A percentile compares a stretch with the other conserved stretches of the same genome.
These are phyloP conservation scores for Penicillium sp. DNA, from an alignment of 2,329 filamentous ascomycete species.

Conservation along the genomic window DNA sequence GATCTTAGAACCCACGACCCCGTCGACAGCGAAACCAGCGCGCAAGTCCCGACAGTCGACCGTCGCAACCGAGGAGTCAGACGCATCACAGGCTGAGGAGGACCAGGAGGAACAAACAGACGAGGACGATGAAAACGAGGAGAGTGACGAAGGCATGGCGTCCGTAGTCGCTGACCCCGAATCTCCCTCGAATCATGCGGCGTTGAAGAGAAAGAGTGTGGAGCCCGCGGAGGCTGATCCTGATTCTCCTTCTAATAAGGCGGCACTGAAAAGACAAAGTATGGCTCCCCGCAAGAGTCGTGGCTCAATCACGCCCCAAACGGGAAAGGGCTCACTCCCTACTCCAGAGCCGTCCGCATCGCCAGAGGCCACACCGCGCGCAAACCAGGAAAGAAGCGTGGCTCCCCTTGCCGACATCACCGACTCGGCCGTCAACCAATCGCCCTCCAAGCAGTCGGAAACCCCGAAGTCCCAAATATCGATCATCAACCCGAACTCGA, in stretches of 20 bases:
- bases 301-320: conserved; percentile 39
- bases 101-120: conserved; percentile 52
- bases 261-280: conserved; percentile 66
- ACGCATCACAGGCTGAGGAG: conserved; percentile 55
- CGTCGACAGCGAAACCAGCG: conserved; percentile 28
- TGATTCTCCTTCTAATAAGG: conserved; percentile 53
- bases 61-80: conserved; percentile 44
- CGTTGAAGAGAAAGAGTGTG: conserved; percentile 28
- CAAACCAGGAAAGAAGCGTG: conserved; percentile 42
- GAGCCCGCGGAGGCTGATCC: conserved; percentile 45
- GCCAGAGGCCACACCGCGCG: conserved; percentile 41
- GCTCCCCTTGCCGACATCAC: conserved; percentile 73
- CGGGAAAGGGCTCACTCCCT: conserved; percentile 42
- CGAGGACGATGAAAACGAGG: conserved; percentile 41
- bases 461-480: conserved; percentile 49
- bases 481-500: conserved; percentile 70
- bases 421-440: conserved; percentile 60
- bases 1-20: conserved; percentile 48
- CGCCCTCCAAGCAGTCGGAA: conserved; percentile 42
- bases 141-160: conserved; percentile 28
- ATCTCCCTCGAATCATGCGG: conserved; percentile 52
- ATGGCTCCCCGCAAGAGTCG: conserved; percentile 42
- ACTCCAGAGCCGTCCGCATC: conserved; percentile 53
- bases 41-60: conserved; percentile 43
- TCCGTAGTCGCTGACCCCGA: conserved; percentile 45